Percentiles rank a stretch among this genome's conserved stretches.
Conservation (phyloP, 208 protist species). For the Tetramitus jugosus region DNA sequence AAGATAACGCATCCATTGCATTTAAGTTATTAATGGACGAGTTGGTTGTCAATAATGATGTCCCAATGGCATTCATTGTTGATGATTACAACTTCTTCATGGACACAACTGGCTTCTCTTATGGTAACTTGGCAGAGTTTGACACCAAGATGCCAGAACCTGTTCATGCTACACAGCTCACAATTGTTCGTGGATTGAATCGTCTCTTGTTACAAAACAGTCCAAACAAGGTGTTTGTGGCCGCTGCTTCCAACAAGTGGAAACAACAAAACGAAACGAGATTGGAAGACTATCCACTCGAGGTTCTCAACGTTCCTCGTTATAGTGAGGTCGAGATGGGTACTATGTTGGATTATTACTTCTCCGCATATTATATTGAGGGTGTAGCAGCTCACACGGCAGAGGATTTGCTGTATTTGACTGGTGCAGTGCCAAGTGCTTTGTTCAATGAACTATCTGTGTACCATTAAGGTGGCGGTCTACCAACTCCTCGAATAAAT, state of each 20-base stretch:
- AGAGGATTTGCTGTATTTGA: neutral
- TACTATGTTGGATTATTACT: neutral
- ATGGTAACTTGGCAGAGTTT: neutral
- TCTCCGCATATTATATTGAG: neutral
- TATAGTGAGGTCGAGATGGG: neutral
- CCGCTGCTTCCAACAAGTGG: neutral
- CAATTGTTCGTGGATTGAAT: neutral
- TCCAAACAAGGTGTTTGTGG: conserved; percentile 3
- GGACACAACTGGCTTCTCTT: neutral
- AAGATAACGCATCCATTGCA: neutral
- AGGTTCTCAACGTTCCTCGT: neutral
- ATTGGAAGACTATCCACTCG: neutral
- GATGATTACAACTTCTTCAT: conserved; percentile 18
- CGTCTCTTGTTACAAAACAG: neutral
- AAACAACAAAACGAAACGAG: neutral
- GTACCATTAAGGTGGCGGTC: too few species aligned
- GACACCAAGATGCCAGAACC: neutral
- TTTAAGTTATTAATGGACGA: conserved; percentile 16
- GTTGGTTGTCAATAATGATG: neutral
- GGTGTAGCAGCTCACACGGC: neutral
- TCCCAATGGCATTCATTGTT: conserved; percentile 3
- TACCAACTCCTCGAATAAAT: too few species aligned
- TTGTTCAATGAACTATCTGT: conserved; percentile 3
- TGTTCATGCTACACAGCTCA: neutral
- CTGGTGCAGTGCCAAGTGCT: neutral